Conservation (phyloP, 139 green algal genomes). For the Yamagishiella unicocca region DNA sequence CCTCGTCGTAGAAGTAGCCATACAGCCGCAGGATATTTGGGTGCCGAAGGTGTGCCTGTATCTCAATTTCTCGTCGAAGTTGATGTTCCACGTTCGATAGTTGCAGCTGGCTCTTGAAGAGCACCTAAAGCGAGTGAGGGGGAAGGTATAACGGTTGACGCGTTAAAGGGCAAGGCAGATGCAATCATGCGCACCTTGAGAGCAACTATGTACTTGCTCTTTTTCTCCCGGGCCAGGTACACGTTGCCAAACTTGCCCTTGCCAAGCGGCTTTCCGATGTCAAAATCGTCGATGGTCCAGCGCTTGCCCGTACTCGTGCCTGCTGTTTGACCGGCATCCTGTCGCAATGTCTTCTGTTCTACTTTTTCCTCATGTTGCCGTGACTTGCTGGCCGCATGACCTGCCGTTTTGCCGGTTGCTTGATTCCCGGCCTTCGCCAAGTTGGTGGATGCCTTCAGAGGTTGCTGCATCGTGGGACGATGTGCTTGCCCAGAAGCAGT, state of each 20-base stretch:
- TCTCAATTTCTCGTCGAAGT: slow-evolving; percentile 98
- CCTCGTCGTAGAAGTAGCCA: slow-evolving; percentile 97
- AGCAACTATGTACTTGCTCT: slow-evolving; percentile 93
- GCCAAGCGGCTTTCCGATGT: slow-evolving; percentile 96
- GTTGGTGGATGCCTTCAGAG: neutral
- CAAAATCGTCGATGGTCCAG: slow-evolving; percentile 96
- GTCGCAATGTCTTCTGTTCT: neutral
- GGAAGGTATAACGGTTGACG: too few relatives aligned
- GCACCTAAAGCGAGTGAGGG: too few relatives aligned
- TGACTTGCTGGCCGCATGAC: neutral
- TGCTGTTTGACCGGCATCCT: slow-evolving; percentile 7
- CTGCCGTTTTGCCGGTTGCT: neutral
- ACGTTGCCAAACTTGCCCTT: slow-evolving; percentile 99
- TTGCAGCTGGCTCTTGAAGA: slow-evolving; percentile 98
- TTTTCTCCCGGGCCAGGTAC: slow-evolving; percentile 96
- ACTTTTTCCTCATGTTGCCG: slow-evolving; percentile 9
- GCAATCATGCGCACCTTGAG: too few relatives aligned
- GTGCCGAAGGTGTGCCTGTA: slow-evolving; percentile 97
- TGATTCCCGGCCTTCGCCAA: neutral
- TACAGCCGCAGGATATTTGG: slow-evolving; percentile 98
- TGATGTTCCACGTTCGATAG: slow-evolving; percentile 98
- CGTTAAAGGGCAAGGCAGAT: neutral
- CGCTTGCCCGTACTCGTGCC: slow-evolving; percentile 14
- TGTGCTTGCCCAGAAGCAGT: too few relatives aligned
- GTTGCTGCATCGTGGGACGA: slow-evolving; percentile 27